Base-by-base conservation (phyloP, 805 yeast genomes). In the Saccharomycopsis capsularis region DNA sequence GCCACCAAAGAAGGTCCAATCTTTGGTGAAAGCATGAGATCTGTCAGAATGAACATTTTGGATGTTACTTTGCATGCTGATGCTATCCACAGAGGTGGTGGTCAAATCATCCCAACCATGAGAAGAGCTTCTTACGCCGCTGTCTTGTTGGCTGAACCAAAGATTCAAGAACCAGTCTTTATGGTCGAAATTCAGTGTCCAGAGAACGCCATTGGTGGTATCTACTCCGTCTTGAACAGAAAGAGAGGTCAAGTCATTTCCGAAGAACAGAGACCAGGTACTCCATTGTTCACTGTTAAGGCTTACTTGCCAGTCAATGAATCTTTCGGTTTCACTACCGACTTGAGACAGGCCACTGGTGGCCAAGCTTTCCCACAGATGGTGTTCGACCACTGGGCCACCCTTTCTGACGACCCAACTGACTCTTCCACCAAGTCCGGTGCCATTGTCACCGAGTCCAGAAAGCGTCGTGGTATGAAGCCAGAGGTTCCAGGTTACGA, bases 311-410 rank as follows among this genome's bases (percentile, higher is more conserved):
- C 99, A 73, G 97, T 91, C 65, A 93, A 91, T 79, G 99, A 93
- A 82, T 91, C 99, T 53, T 91, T 93, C 85, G 99, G 99, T 85
- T 91, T 91, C 96, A 85, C 96, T 66, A 93, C 95, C 80, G 96
- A 90, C 69, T 85, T 91, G 70, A 88, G 99, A 82, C 97, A 91
- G 79, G 96, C 98, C 70, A 91, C 99, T 69, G 97, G 96, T 86
- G 99, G 99, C 76, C 99, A 91, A 82, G 99, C 99, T 74, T 91
- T 91, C 99, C 99, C 99, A 78, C 98, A 91, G 80, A 81, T 93
- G 95, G 95, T 93, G 74, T 93, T 91, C 76, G 98, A 93, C 75
- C 99, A 91, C 75, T 91, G 98, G 98, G 78, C 88, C 61, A 74
- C 87, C 65, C 77, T 93, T 79, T 68, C 69, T 63, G 95, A 96